Base-by-base conservation (phyloP, 306 rosid genomes). In the Acacia crassicarpa region DNA sequence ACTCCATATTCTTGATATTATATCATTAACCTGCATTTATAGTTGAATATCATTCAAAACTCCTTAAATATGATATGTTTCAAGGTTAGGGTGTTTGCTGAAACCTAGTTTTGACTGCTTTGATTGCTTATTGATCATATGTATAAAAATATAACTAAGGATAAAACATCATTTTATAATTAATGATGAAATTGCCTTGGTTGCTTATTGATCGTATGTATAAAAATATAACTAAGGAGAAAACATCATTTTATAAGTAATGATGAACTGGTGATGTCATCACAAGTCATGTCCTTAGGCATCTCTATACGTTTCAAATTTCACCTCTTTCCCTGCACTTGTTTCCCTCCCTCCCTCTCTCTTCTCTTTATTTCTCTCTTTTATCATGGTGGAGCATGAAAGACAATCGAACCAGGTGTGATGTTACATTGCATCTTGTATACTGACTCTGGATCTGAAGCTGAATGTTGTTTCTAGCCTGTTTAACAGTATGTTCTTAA, bases 401-500 rank as follows among this genome's bases (percentile, higher is more conserved):
- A 51, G 45, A 41, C 43, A 59, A 25, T 41, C 17, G 27, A 44
- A 76, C 27, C n/a, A 61, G 9, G 72, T 44, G 17, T 30, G 65
- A n/a, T 13, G 5, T 27, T 15, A 43, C 12, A 16, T 30, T 2
- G n/a, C 40, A 30, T 32, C 59, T 10, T 43, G 6, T 43, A 46
- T 6, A 59, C 23, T 61, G 10, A 1, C 27, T 58, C 14, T 12
- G 23, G 59, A 76, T 58, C 20, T 58, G 56, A 25, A 62, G 59
- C 71, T 41, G 48, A 38, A 38, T 43, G 22, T 15, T 15, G 22
- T 58, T 20, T 38, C 71, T 62, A 61, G 17, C 40, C 43, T 78
- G 35, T 8, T 66, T 56, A 46, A 35, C 49, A n/a, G n/a, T 76
- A 58, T 82, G 72, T 58, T 46, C 59, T 38, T 65, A 20, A 81